phyloP scores from a whole-genome alignment of 768 basidiomycete species.

The Fistulinella prunicolor region DNA sequence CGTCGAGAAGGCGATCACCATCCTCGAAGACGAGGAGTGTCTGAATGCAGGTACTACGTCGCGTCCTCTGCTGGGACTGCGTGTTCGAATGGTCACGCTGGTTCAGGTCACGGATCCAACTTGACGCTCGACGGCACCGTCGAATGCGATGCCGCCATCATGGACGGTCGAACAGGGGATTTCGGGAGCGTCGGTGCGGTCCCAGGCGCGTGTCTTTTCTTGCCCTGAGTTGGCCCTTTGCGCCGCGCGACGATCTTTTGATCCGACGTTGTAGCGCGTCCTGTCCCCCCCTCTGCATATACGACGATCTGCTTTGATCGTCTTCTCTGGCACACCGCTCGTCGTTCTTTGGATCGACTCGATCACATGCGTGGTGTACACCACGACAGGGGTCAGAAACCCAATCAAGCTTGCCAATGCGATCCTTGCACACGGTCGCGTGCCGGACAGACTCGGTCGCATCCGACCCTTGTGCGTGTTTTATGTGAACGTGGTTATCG shows the following conservation, averaged over 20 bases:
- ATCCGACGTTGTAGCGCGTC: too few species aligned
- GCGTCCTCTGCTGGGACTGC: too few species aligned
- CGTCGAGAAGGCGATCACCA: conserved; percentile 54
- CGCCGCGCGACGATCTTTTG: background rate
- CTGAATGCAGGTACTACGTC: conserved; percentile 69
- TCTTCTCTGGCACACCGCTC: too few species aligned
- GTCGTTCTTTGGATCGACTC: too few species aligned
- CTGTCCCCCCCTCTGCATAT: too few species aligned
- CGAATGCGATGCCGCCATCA: conserved; percentile 80
- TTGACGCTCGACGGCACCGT: conserved; percentile 70
- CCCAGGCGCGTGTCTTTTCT: conserved; percentile 43
- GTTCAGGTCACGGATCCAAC: conserved; percentile 71
- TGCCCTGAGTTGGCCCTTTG: too few species aligned
- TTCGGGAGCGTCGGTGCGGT: conserved; percentile 78
- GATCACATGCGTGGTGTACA: background rate
- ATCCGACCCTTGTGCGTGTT: conserved; percentile 62
- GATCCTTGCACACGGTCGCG: conserved; percentile 52
- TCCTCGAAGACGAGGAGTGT: conserved; percentile 62
- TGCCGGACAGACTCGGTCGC: conserved; percentile 53
- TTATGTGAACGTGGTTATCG: too few species aligned
- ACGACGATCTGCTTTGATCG: too few species aligned
- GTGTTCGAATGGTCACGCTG: too few species aligned
- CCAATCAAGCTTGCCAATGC: conserved; percentile 61
- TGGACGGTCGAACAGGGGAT: conserved; percentile 45
- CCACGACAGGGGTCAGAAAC: conserved; percentile 57